These are phyloP conservation scores for Leccinum rimulosum DNA, from an alignment of 768 basidiomycete species.

Conservation along the genomic window DNA sequence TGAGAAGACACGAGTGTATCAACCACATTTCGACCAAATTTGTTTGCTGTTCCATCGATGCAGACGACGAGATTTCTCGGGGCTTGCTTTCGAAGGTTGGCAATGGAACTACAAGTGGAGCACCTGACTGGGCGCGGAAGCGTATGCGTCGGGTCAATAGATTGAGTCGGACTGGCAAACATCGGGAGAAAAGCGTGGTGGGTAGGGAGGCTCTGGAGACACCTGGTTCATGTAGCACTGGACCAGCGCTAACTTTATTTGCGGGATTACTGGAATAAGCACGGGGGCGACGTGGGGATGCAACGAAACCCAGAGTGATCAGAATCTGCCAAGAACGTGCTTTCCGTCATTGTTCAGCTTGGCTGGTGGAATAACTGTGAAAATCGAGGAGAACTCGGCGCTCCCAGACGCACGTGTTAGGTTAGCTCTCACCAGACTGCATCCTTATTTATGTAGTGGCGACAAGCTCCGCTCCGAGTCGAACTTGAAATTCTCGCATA, in stretches of 20 bases:
- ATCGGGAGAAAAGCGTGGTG: background rate
- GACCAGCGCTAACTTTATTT: no score
- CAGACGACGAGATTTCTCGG: constrained; percentile 18
- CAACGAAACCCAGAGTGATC: no score
- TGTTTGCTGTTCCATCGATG: constrained; percentile 21
- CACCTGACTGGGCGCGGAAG: constrained; percentile 6
- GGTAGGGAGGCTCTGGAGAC: background rate
- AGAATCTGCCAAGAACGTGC: background rate
- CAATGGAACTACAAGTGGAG: constrained; percentile 7
- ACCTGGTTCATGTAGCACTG: background rate
- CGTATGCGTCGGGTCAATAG: background rate
- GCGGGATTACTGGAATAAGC: no score
- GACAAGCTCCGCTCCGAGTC: background rate
- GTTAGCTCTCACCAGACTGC: background rate
- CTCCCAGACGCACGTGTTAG: background rate
- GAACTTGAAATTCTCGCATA: background rate
- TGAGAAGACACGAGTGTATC: background rate
- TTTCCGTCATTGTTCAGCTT: background rate
- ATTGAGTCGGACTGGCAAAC: constrained; percentile 7
- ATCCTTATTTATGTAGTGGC: background rate
- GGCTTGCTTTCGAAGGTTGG: background rate
- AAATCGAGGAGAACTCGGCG: background rate
- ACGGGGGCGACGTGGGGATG: no score
- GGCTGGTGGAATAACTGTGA: background rate
- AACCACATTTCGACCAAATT: constrained; percentile 18